Conservation (phyloP, 768 basidiomycete genomes). For the Auricularia sp. region DNA sequence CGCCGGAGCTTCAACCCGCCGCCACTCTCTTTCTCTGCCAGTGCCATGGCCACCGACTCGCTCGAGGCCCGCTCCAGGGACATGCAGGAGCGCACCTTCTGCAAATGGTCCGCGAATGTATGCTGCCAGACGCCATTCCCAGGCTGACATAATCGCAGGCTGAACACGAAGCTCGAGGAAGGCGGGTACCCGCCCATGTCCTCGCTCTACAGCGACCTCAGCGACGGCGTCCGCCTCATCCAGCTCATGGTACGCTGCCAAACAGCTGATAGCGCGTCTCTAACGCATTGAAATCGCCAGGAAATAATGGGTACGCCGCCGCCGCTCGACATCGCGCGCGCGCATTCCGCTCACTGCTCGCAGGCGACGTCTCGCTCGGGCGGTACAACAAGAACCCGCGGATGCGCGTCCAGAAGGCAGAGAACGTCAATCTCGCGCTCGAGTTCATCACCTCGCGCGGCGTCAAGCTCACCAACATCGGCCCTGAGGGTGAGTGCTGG, state of each 20-base stretch:
- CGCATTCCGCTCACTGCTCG: constrained; percentile 7
- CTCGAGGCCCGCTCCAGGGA: constrained; percentile 54
- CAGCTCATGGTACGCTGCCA: constrained; percentile 68
- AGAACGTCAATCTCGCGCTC: constrained; percentile 95
- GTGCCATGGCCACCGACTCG: constrained; percentile 33
- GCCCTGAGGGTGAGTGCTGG: constrained; percentile 64
- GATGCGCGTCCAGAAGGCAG: constrained; percentile 93
- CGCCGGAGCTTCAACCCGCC: background rate
- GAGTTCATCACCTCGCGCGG: constrained; percentile 92
- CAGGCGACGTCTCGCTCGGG: constrained; percentile 88
- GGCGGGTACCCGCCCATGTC: constrained; percentile 80
- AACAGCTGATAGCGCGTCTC: constrained; percentile 10
- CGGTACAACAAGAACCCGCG: constrained; percentile 83
- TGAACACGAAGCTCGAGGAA: constrained; percentile 88
- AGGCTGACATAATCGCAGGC: constrained; percentile 39
- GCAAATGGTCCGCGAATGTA: constrained; percentile 60
- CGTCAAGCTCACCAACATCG: constrained; percentile 95
- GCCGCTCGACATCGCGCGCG: constrained; percentile 2
- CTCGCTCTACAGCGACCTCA: constrained; percentile 82
- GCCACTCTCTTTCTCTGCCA: background rate
- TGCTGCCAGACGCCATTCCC: background rate
- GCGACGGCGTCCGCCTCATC: constrained; percentile 90
- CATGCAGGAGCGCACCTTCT: constrained; percentile 75
- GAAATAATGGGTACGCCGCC: constrained; percentile 82
- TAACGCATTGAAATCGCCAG: constrained; percentile 29